Percentiles rank a stretch among this genome's conserved stretches.
Evolutionary conservation across 257 asterid genomes (phyloP).

Genomic region (Nicotiana tabacum): DNA sequence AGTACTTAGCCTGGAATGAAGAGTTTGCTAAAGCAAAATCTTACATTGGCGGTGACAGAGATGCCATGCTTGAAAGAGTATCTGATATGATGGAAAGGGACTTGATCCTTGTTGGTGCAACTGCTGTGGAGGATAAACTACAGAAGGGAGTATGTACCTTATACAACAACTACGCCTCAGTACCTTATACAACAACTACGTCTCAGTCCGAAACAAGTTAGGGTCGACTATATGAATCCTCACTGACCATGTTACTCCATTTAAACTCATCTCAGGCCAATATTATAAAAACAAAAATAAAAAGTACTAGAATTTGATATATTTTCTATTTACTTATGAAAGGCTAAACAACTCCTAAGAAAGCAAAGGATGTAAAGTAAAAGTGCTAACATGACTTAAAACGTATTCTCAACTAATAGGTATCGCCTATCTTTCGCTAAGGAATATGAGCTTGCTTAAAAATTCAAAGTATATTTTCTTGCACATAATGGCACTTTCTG

Average conservation of each 20-base stretch:
- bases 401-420: too few species aligned
- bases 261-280: too few species aligned
- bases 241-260: too few species aligned
- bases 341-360: too few species aligned
- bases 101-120: constrained; percentile 89
- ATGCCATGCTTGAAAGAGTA: constrained; percentile 71
- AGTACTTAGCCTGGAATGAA: constrained; percentile 83
- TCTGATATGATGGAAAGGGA: constrained; percentile 88
- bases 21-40: constrained; percentile 81
- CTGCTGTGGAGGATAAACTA: constrained; percentile 98
- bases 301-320: too few species aligned
- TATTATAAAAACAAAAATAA: too few species aligned
- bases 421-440: too few species aligned
- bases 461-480: neutral
- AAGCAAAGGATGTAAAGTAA: too few species aligned
- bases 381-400: too few species aligned
- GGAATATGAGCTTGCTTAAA: neutral
- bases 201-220: too few species aligned
- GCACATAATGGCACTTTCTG: neutral
- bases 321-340: too few species aligned
- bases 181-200: neutral
- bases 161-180: neutral
- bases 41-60: constrained; percentile 76
- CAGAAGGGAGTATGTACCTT: constrained; percentile 79
- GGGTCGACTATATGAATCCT: too few species aligned